Base-by-base conservation (phyloP, 108 stramenopile genomes). In the Skeletonema potamos region DNA sequence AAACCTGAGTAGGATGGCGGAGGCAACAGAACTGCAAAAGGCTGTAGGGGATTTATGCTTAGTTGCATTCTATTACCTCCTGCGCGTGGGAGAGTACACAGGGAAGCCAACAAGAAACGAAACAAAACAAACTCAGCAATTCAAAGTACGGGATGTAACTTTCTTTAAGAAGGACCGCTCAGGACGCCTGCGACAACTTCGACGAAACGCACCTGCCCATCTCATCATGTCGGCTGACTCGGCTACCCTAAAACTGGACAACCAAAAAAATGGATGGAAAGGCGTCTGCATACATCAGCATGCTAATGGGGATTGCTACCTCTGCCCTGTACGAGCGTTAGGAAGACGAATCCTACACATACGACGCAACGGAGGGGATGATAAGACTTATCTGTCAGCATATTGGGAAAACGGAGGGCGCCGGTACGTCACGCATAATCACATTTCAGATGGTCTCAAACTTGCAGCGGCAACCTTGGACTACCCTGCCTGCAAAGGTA, bases 11-110 rank as follows among this genome's bases (percentile, higher is more conserved):
- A 1, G 36, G 6, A n/a, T n/a, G 6, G 36, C 32, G 0, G 3
- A 20, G 0, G 58, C 58, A 0, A 22, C 58, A 1, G 4, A 15
- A 7, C 58, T 37, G 1, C n/a, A 26, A 30, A 0, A 17, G 8
- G 58, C 58, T 6, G 27, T 59, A 0, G 58, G 58, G 48, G 63
- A 64, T 20, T 2, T 64, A 0, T 1, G 2, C 4, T 11, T 64
- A 26, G 54, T 64, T 10, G 63, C 63, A 0, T 64, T 64, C 63
- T 64, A 64, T 51, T 64, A 64, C 17, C 63, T 64, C 18, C 46
- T 64, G 0, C 48, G 63, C 1, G 48, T 64, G 13, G 63, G 63
- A 0, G 63, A 64, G 7, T 64, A 64, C 44, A 55, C 63, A 5
- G 36, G 17, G 4, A 59, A 59, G 1, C 17, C 34, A 1, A 11